These are phyloP conservation scores for Leccinum rimulosum DNA, from an alignment of 768 basidiomycete genomes.

Conservation along the genomic window DNA sequence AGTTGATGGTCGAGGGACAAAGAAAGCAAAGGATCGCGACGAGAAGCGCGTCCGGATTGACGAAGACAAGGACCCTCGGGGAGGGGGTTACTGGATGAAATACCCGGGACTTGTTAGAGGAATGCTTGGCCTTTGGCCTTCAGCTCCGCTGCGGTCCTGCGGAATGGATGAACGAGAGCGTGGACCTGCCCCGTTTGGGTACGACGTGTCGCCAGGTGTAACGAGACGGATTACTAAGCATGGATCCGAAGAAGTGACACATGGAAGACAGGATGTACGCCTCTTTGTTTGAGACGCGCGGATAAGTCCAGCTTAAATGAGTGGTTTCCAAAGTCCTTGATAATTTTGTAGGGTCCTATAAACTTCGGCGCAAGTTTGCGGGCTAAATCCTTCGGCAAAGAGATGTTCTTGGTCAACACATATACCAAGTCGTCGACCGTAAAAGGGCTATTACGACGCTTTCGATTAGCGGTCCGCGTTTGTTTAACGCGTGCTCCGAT, in stretches of 20 bases:
- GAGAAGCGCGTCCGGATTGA: too few species aligned
- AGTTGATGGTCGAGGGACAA: too few species aligned
- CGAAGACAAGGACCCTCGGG: too few species aligned
- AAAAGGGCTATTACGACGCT: background rate
- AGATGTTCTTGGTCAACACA: background rate
- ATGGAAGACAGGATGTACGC: conserved; percentile 35
- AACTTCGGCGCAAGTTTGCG: background rate
- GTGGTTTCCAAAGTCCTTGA: conserved; percentile 1
- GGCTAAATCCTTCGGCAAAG: background rate
- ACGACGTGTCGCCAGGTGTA: too few species aligned
- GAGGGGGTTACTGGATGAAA: too few species aligned
- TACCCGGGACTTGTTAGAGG: too few species aligned
- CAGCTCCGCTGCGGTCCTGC: too few species aligned
- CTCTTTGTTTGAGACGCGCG: conserved; percentile 15
- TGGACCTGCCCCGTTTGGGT: too few species aligned
- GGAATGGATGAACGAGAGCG: too few species aligned
- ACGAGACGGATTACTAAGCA: too few species aligned
- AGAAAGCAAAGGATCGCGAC: too few species aligned
- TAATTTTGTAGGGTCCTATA: conserved; percentile 4
- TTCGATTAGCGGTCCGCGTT: conserved; percentile 27
- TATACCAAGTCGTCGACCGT: background rate
- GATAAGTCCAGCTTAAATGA: conserved; percentile 30
- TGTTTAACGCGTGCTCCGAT: conserved; percentile 34
- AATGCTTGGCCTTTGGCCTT: too few species aligned
- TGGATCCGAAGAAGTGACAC: conserved; percentile 26